Conservation (phyloP, 2,329 filamentous ascomycete species). For the Stagonosporopsis vannaccii region DNA sequence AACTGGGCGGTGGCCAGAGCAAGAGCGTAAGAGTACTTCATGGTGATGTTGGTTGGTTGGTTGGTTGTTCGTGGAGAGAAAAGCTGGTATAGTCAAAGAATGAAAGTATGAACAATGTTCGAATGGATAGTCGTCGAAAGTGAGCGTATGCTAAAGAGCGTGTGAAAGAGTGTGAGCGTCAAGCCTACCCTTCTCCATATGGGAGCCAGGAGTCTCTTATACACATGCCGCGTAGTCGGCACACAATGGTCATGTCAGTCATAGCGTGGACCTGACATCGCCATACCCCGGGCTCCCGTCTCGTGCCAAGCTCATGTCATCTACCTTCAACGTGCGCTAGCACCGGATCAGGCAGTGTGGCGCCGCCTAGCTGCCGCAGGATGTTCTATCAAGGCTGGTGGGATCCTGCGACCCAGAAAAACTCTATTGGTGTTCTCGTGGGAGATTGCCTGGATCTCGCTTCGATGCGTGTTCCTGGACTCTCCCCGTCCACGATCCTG, state of each 20-base stretch:
- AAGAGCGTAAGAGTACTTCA: slow-evolving; percentile 44
- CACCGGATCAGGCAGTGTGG: slow-evolving; percentile 17
- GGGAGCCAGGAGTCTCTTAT: slow-evolving; percentile 32
- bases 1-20: slow-evolving; percentile 45
- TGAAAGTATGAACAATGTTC: slow-evolving; percentile 29
- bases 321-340: slow-evolving; percentile 34
- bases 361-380: slow-evolving; percentile 32
- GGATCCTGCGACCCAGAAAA: slow-evolving; percentile 32
- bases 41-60: slow-evolving; percentile 34
- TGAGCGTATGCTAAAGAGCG: slow-evolving; percentile 40
- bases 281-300: slow-evolving; percentile 25
- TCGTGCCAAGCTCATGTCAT: slow-evolving; percentile 37
- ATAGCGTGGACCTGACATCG: slow-evolving; percentile 24
- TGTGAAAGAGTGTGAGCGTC: slow-evolving; percentile 43
- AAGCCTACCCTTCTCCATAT: slow-evolving; percentile 35
- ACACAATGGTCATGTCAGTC: slow-evolving; percentile 21
- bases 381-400: slow-evolving; percentile 26
- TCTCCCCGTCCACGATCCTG: slow-evolving; percentile 16
- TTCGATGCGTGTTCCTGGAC: slow-evolving; percentile 30
- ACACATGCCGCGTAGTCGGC: slow-evolving; percentile 28
- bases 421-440: slow-evolving; percentile 23
- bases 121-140: slow-evolving; percentile 39
- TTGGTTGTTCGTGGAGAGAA: slow-evolving; percentile 26
- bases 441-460: slow-evolving; percentile 30
- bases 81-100: slow-evolving; percentile 32